phyloP scores from a whole-genome alignment of 306 rosid species.

The Prunus mume region DNA sequence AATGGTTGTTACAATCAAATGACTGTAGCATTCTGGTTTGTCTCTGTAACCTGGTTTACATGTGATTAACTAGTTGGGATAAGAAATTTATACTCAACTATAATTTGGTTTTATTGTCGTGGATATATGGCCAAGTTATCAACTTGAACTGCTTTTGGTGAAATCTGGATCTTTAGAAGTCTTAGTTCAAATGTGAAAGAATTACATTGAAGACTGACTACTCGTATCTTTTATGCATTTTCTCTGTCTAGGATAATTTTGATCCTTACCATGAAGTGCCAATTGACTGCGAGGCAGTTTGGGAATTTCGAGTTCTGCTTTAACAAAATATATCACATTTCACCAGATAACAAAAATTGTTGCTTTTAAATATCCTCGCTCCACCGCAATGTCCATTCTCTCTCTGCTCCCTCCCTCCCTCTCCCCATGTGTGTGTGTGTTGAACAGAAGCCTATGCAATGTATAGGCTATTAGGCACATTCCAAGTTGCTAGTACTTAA shows the following conservation, averaged over 20 bases:
- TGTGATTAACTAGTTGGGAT: not conserved
- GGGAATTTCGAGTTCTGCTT: not conserved
- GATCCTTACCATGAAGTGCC: conserved; percentile 11
- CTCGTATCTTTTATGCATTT: not conserved
- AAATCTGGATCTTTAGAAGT: not conserved
- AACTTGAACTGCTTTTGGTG: not conserved
- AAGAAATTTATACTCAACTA: not conserved
- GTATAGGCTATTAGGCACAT: not conserved
- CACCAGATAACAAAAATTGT: not conserved
- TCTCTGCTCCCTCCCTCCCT: not conserved
- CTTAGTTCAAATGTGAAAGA: not conserved
- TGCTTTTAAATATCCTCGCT: not conserved
- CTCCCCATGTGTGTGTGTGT: not conserved
- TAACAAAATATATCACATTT: not conserved
- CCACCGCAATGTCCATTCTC: not conserved
- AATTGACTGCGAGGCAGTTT: not conserved
- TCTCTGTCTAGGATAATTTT: not conserved
- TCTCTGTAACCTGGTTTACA: not conserved
- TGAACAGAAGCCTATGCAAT: not conserved
- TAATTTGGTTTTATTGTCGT: not conserved
- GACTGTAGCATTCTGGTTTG: not conserved
- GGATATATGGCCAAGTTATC: not conserved
- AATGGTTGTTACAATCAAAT: not conserved
- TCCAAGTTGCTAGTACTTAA: not conserved
- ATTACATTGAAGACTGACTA: not conserved